phyloP scores from a whole-genome alignment of 371 early-diverging fungal genomes.

The Capillidium rhysosporum region DNA sequence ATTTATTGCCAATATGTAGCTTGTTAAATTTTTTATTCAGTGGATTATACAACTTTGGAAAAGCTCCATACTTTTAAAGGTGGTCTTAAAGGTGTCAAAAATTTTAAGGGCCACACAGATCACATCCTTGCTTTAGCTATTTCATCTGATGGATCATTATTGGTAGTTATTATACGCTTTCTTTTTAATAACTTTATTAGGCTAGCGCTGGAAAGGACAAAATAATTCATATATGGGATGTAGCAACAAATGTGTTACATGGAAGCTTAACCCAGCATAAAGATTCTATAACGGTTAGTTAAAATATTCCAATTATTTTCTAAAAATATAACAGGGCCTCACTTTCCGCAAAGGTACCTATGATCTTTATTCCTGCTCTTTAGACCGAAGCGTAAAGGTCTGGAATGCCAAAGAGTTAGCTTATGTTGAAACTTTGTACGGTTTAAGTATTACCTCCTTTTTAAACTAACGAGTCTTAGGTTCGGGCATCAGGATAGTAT shows the following conservation, averaged over 20 bases:
- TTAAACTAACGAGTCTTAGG: conserved; percentile 11
- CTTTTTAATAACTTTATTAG: not conserved
- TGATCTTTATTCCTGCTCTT: conserved; percentile 77
- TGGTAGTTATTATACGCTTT: conserved; percentile 25
- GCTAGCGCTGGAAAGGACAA: conserved; percentile 75
- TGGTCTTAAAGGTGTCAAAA: conserved; percentile 50
- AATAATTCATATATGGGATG: conserved; percentile 79
- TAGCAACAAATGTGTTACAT: conserved; percentile 41
- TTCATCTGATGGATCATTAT: conserved; percentile 57
- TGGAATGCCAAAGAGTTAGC: conserved; percentile 83
- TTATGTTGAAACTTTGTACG: conserved; percentile 80
- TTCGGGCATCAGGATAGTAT: conserved; percentile 94
- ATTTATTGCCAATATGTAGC: conserved; percentile 6
- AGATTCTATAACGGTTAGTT: conserved; percentile 53
- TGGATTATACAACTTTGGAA: conserved; percentile 34
- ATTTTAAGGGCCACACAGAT: conserved; percentile 62
- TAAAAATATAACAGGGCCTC: conserved; percentile 26
- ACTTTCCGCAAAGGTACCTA: conserved; percentile 61
- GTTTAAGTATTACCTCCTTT: not conserved
- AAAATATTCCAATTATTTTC: not conserved
- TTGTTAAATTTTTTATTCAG: conserved; percentile 11
- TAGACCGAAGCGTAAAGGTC: conserved; percentile 84
- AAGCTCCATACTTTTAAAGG: conserved; percentile 43
- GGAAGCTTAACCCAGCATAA: conserved; percentile 69
- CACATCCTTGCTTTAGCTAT: conserved; percentile 59